phyloP scores from a whole-genome alignment of 208 protist species.

The Trypanosomatidae sp. region DNA sequence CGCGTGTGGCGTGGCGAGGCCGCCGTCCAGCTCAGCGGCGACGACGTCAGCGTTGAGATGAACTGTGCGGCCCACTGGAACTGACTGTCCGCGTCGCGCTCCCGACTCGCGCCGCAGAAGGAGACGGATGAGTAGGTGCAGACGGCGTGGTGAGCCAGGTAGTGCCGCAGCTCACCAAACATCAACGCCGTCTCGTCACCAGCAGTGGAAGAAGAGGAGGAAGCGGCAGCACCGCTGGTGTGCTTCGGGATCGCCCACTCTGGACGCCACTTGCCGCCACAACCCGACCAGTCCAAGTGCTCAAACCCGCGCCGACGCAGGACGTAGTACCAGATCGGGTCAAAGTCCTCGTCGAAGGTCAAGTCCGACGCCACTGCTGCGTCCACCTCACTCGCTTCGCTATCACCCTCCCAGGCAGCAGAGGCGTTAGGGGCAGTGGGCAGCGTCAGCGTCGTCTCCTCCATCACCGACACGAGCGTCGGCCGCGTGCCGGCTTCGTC shows the following conservation, averaged over 20 bases:
- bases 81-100: constrained; percentile 23
- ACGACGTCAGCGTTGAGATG: constrained; percentile 78
- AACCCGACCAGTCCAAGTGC: constrained; percentile 72
- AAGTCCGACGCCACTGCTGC: constrained; percentile 32
- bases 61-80: constrained; percentile 83
- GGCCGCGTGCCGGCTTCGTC: constrained; percentile 31
- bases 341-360: constrained; percentile 68
- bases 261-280: constrained; percentile 70
- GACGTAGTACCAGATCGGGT: constrained; percentile 76
- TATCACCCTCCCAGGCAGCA: constrained; percentile 19
- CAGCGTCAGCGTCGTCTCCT: constrained; percentile 33
- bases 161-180: no score
- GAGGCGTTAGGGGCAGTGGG: constrained; percentile 6
- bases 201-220: no score
- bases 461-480: constrained; percentile 57
- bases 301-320: constrained; percentile 54
- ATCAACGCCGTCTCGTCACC: no score
- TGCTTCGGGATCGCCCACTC: constrained; percentile 54
- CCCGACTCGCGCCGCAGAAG: constrained; percentile 46
- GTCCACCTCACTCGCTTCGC: constrained; percentile 17
- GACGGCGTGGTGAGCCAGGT: constrained; percentile 68
- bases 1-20: constrained; percentile 67
- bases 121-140: constrained; percentile 74
- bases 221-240: no score
- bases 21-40: constrained; percentile 69